phyloP scores from a whole-genome alignment of 805 yeast genomes.

The Myxozyma monticola region DNA sequence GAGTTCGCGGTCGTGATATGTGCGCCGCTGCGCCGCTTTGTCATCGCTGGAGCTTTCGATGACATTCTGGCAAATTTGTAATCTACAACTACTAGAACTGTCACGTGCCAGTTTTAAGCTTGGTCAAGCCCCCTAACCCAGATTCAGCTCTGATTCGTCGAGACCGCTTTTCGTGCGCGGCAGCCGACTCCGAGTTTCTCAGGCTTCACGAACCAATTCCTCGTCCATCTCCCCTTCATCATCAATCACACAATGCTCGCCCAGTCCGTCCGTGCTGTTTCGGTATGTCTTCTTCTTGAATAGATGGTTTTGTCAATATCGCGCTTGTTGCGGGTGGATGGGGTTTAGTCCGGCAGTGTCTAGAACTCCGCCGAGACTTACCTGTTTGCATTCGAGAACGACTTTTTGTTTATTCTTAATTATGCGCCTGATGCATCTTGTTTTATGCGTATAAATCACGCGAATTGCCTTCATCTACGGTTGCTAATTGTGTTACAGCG shows the following conservation, averaged over 20 bases:
- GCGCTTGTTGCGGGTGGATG: not conserved
- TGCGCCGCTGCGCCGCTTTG: no score
- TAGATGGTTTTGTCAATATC: no score
- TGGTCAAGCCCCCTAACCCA: no score
- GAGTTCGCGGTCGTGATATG: not conserved
- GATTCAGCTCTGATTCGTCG: conserved; percentile 5
- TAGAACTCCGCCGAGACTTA: not conserved
- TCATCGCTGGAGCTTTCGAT: not conserved
- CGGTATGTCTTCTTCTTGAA: no score
- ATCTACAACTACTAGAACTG: not conserved
- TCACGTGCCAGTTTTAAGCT: not conserved
- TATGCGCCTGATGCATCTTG: not conserved
- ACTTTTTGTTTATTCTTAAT: not conserved
- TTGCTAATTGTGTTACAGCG: conserved; percentile 10
- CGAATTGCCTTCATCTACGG: no score
- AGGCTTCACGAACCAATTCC: no score
- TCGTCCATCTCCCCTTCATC: not conserved
- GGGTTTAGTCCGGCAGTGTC: no score
- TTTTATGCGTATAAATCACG: not conserved
- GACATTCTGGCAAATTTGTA: not conserved
- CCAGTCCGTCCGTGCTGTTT: conserved; percentile 24
- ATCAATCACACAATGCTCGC: no score
- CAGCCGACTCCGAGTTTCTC: no score
- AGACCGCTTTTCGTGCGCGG: not conserved
- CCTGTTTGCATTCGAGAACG: not conserved